Percentiles rank a stretch among this genome's conserved stretches.
Conservation (phyloP, 1,284 basidiomycete species). For the Somion occarium region DNA sequence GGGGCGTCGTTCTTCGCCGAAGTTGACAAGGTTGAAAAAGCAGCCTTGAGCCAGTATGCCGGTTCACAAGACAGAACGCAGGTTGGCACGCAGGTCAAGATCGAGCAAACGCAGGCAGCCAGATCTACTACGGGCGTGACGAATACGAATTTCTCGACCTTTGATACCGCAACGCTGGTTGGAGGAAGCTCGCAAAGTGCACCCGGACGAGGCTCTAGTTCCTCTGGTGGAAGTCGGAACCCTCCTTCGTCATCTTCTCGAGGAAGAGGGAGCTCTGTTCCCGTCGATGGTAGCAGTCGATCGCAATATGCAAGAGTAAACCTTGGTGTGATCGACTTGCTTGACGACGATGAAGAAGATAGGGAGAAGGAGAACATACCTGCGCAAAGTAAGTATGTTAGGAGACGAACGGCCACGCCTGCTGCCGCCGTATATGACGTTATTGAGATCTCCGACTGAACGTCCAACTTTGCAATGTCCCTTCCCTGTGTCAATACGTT, state of each 20-base stretch:
- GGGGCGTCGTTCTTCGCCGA: background rate
- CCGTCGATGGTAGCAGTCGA: too few relatives aligned
- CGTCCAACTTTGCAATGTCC: too few relatives aligned
- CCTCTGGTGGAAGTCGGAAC: background rate
- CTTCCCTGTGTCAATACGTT: too few relatives aligned
- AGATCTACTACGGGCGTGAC: background rate
- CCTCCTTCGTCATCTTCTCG: background rate
- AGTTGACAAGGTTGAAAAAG: background rate
- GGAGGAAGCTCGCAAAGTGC: background rate
- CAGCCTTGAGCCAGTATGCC: background rate
- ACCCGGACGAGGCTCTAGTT: background rate
- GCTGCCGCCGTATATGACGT: slow-evolving; percentile 11
- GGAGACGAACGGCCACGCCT: slow-evolving; percentile 29
- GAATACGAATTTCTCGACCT: background rate
- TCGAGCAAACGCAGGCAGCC: too few relatives aligned
- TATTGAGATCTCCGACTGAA: slow-evolving; percentile 17
- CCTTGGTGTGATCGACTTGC: slow-evolving; percentile 33
- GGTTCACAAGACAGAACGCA: background rate
- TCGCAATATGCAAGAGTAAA: slow-evolving; percentile 5
- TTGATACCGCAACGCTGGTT: too few relatives aligned
- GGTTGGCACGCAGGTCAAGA: slow-evolving; percentile 1
- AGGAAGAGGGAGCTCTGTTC: background rate
- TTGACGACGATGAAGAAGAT: slow-evolving; percentile 46
- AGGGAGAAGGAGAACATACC: slow-evolving; percentile 63
- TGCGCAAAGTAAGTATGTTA: slow-evolving; percentile 47